Base-by-base conservation (phyloP, 192 early-diverging fungal genomes). In the Entomortierella parvispora region DNA sequence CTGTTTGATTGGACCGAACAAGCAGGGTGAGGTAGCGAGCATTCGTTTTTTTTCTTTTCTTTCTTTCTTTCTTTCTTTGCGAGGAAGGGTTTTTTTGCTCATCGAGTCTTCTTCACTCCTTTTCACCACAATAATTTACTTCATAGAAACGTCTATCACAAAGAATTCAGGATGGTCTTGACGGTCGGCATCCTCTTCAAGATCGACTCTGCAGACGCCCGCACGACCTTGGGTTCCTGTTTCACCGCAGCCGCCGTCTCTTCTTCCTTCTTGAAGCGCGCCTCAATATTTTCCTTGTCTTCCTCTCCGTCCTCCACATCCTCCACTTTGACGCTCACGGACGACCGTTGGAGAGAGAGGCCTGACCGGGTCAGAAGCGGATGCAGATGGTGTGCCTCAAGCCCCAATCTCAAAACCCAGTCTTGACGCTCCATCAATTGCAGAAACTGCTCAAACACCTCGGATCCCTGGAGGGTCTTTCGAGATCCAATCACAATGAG, bases 401-500 rank as follows among this genome's bases (percentile, higher is more conserved):
- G 65, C 5, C 33, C 28, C 14, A 64, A 22, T 42, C 29, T 58
- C 37, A 77, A 40, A 29, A 68, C 51, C 74, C 74, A 77, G 10
- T 62, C 11, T 31, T 77, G 65, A 14, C 51, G 59, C 48, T 82
- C 49, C 52, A 89, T 61, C 32, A 89, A 43, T 4, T 52, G 32
- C 42, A 94, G 51, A 67, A 94, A 84, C 5, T 67, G 80, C 23
- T 79, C 70, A 54, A 92, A 85, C 40, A 92, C 71, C 1, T 80
- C 74, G 20, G 89, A 84, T 12, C 82, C 66, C 32, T 71, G 67
- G 18, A 97, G 79, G 0, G 97, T 99, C 1, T 81, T 80, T 20
- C 70, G 70, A 5, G 93, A 96, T 0, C 97, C 97, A 71, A 99
- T 85, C 22, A 99, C 85, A 40, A 99, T 85, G 32, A 99, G 74